Conservation (phyloP, 75 land plant species). For the Cryptomeria japonica region DNA sequence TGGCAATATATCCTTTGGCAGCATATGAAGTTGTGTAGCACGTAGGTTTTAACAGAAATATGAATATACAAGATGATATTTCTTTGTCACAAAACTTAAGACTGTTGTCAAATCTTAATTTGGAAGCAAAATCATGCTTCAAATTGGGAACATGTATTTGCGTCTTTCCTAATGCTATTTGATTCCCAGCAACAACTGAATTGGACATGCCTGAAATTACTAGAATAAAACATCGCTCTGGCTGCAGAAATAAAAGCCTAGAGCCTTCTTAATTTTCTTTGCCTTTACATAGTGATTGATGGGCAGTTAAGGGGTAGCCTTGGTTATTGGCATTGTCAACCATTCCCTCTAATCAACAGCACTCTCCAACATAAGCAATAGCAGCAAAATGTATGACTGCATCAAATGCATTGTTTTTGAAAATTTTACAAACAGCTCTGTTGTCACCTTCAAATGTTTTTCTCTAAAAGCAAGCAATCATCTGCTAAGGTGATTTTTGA, state of each 20-base stretch:
- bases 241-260: constrained; percentile 32
- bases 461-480: no score
- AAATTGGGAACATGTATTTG: constrained; percentile 29
- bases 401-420: constrained; percentile 38
- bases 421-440: constrained; percentile 23
- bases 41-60: constrained; percentile 16
- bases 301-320: constrained; percentile 38
- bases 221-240: constrained; percentile 35
- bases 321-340: constrained; percentile 39
- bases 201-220: constrained; percentile 24
- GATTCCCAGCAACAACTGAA: constrained; percentile 21
- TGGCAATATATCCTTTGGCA: no score
- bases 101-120: constrained; percentile 1
- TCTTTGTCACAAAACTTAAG: constrained; percentile 18
- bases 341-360: constrained; percentile 41
- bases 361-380: constrained; percentile 47
- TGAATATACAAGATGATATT: constrained; percentile 25
- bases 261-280: constrained; percentile 33
- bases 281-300: constrained; percentile 39
- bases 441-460: no score
- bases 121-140: constrained; percentile 4
- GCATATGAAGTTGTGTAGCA: no score
- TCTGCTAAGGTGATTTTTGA: no score
- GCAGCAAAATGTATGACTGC: constrained; percentile 56
- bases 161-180: constrained; percentile 21